Conservation (phyloP, 805 yeast species). For the Yarrowia hollandica region DNA sequence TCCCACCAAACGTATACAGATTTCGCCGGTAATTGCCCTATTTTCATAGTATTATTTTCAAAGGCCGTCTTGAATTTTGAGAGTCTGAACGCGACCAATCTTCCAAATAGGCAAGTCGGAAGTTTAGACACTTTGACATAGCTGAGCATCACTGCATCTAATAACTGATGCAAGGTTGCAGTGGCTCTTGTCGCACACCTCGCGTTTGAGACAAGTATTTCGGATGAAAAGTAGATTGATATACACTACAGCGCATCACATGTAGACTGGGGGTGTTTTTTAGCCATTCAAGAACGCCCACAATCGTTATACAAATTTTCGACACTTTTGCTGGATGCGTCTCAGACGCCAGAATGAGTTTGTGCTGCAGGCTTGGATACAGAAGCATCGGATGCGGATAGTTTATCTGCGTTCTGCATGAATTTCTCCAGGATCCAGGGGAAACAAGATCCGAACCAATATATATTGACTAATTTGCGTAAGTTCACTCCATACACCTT, state of each 20-base stretch:
- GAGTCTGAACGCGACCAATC: not conserved
- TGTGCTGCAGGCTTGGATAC: not conserved
- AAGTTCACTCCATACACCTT: no score
- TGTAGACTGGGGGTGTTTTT: no score
- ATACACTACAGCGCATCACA: no score
- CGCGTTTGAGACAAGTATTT: not conserved
- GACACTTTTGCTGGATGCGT: not conserved
- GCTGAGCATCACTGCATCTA: constrained; percentile 11
- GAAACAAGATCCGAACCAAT: not conserved
- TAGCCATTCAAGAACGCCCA: no score
- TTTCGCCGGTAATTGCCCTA: no score
- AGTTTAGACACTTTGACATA: not conserved
- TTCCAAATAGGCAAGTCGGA: not conserved
- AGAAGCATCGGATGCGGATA: not conserved
- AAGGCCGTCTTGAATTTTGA: not conserved
- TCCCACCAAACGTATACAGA: no score
- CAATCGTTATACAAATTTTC: no score
- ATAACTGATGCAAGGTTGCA: no score
- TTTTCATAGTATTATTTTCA: no score
- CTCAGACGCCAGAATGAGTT: not conserved
- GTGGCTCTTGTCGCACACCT: no score
- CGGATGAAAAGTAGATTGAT: no score
- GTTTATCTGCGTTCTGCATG: not conserved
- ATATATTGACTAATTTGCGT: not conserved
- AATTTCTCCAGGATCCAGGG: not conserved